phyloP scores from a whole-genome alignment of 176 grass and related monocot genomes.

The maize (Zea mays) region Zm-B73-REFERENCE-NAM-5.0 NC_050102.1:148307501-148308000 shows the following conservation, averaged over 20 bases:
- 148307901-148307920: constrained; percentile 92
- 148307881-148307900: constrained; percentile 83
- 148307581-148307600: neutral
- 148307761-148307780: constrained; percentile 2
- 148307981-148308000: too few relatives aligned
- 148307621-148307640: constrained; percentile 43
- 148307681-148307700: too few relatives aligned
- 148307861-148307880: constrained; percentile 70
- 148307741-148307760: neutral
- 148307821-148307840: neutral
- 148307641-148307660: constrained; percentile 37
- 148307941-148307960: constrained; percentile 76
- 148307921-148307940: constrained; percentile 77
- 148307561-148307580: too few relatives aligned
- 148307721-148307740: neutral
- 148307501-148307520: too few relatives aligned
- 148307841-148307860: constrained; percentile 44
- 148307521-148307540: too few relatives aligned
- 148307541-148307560: too few relatives aligned
- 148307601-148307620: constrained; percentile 15
- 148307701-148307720: too few relatives aligned
- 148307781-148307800: neutral
- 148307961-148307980: constrained; percentile 40
- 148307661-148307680: too few relatives aligned
- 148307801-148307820: neutral